phyloP scores from a whole-genome alignment of 805 yeast genomes.

The Jamesozyma hellenica region DNA sequence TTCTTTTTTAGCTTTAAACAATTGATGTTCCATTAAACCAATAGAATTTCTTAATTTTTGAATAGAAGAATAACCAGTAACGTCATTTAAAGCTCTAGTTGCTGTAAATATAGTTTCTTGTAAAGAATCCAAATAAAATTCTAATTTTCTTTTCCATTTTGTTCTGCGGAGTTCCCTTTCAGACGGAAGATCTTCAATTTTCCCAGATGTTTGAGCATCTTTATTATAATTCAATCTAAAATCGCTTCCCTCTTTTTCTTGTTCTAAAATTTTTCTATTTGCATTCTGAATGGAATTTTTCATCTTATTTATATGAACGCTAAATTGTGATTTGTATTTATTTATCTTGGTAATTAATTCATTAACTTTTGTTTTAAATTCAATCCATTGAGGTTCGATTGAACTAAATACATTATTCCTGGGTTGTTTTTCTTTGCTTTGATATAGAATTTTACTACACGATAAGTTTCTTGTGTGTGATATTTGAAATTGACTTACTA shows the following conservation, averaged over 20 bases:
- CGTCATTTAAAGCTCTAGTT: constrained; percentile 67
- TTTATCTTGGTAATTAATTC: constrained; percentile 1
- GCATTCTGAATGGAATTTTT: constrained; percentile 30
- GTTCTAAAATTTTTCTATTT: constrained; percentile 29
- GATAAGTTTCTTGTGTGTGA: neutral
- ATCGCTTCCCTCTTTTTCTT: constrained; percentile 30
- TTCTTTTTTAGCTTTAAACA: constrained; percentile 38
- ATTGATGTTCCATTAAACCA: constrained; percentile 40
- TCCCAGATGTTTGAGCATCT: constrained; percentile 26
- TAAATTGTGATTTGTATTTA: constrained; percentile 11
- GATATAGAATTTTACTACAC: too few species aligned
- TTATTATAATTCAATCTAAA: constrained; percentile 28
- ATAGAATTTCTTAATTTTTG: constrained; percentile 61
- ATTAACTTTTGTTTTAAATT: neutral
- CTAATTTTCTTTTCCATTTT: constrained; percentile 37
- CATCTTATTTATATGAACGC: constrained; percentile 21
- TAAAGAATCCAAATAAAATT: constrained; percentile 42
- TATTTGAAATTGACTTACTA: neutral
- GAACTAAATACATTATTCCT: too few species aligned
- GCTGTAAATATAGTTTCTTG: constrained; percentile 51
- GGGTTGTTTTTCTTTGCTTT: too few species aligned
- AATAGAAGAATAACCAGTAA: constrained; percentile 82
- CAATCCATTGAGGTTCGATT: neutral
- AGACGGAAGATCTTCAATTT: constrained; percentile 36
- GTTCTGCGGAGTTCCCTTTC: constrained; percentile 34